Evolutionary conservation across 2,329 filamentous ascomycete species (phyloP).

Genomic region (Fonsecaea monophora): DNA sequence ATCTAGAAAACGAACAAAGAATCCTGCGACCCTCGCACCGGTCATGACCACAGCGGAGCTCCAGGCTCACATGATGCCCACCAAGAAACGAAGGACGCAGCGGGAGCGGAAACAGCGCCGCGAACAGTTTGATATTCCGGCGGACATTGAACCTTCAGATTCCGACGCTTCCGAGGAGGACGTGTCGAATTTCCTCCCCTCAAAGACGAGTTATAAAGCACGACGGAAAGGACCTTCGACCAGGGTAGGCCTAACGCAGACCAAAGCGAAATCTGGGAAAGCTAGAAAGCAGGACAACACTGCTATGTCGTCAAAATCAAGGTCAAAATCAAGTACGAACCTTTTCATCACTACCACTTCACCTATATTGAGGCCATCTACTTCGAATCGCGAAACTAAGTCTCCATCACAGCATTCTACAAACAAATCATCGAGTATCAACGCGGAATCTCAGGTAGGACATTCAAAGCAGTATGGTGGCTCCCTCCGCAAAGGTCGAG

Average conservation of each 20-base stretch:
- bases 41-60: slow-evolving; percentile 33
- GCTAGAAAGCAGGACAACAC: slow-evolving; percentile 12
- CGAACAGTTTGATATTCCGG: slow-evolving; percentile 35
- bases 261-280: slow-evolving; percentile 18
- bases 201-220: slow-evolving; percentile 24
- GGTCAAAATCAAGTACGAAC: slow-evolving; percentile 36
- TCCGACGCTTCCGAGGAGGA: slow-evolving; percentile 25
- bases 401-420: slow-evolving; percentile 37
- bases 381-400: slow-evolving; percentile 38
- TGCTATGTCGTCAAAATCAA: slow-evolving; percentile 22
- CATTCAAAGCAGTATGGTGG: slow-evolving; percentile 38
- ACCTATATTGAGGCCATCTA: slow-evolving; percentile 35
- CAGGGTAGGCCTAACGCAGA: slow-evolving; percentile 16
- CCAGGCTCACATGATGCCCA: slow-evolving; percentile 34
- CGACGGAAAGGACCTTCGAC: slow-evolving; percentile 23
- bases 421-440: slow-evolving; percentile 18
- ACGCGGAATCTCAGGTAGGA: slow-evolving; percentile 15
- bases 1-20: slow-evolving; percentile 16
- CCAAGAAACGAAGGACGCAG: slow-evolving; percentile 22
- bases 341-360: slow-evolving; percentile 34
- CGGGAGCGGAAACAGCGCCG: slow-evolving; percentile 18
- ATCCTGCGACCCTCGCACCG: slow-evolving; percentile 18
- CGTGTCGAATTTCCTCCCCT: slow-evolving; percentile 37
- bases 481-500: slow-evolving; percentile 23
- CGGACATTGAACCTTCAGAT: slow-evolving; percentile 23